Percentiles rank a stretch among this genome's conserved stretches.
Evolutionary conservation across 805 yeast genomes (phyloP).

Genomic region (Candida odintsovae): DNA sequence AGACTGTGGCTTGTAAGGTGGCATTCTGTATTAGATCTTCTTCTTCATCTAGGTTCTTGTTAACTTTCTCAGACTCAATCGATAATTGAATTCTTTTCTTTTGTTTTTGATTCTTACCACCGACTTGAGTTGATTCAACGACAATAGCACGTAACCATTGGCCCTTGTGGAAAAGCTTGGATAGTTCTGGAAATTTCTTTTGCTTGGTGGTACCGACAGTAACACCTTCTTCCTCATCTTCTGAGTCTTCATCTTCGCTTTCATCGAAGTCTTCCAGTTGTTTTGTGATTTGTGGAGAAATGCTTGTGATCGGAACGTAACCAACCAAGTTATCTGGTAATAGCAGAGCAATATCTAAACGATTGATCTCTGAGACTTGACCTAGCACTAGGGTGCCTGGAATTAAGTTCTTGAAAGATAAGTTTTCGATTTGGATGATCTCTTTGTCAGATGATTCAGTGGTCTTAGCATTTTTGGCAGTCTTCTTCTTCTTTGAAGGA

Average conservation of each 20-base stretch:
- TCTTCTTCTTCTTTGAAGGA: slow-evolving; percentile 38
- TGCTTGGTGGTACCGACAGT: slow-evolving; percentile 22
- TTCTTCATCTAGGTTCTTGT: slow-evolving; percentile 43
- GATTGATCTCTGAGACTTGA: slow-evolving; percentile 56
- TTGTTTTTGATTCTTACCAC: slow-evolving; percentile 28
- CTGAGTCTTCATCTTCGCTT: slow-evolving; percentile 36
- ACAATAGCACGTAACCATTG: slow-evolving; percentile 85
- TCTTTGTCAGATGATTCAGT: slow-evolving; percentile 25
- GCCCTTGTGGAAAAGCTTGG: slow-evolving; percentile 56
- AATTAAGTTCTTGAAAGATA: slow-evolving; percentile 54
- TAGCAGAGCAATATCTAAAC: slow-evolving; percentile 60
- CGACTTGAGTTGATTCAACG: slow-evolving; percentile 44
- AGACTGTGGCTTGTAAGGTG: slow-evolving; percentile 69
- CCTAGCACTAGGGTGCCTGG: slow-evolving; percentile 78
- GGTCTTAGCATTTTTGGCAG: slow-evolving; percentile 20
- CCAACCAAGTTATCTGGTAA: slow-evolving; percentile 81
- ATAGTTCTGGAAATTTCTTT: slow-evolving; percentile 51
- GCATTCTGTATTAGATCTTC: slow-evolving; percentile 63
- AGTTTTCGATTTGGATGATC: slow-evolving; percentile 50
- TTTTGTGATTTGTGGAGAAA: slow-evolving; percentile 57
- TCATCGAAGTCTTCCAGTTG: slow-evolving; percentile 53
- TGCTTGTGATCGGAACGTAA: slow-evolving; percentile 64
- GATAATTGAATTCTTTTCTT: slow-evolving; percentile 66
- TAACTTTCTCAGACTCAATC: slow-evolving; percentile 70
- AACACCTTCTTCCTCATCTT: slow-evolving; percentile 28